Conservation (phyloP, 1,284 basidiomycete species). For the Neonothopanus nambi region DNA sequence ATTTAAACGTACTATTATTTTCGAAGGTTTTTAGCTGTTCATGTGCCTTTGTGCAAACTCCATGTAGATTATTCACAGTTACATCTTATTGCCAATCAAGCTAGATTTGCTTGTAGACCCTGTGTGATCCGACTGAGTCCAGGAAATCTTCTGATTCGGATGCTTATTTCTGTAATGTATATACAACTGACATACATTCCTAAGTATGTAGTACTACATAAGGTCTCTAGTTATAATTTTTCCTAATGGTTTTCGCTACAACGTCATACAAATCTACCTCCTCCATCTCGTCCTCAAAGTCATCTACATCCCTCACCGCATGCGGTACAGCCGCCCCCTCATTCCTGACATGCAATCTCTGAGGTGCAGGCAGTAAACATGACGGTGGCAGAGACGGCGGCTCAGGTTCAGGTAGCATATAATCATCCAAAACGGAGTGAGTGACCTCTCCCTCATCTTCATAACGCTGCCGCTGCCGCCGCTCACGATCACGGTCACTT, state of each 20-base stretch:
- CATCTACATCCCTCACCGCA: background rate
- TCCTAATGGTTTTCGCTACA: constrained; percentile 15
- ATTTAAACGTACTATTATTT: background rate
- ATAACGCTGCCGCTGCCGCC: background rate
- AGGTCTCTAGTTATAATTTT: too few species aligned
- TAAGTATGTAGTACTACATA: too few species aligned
- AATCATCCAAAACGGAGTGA: constrained; percentile 15
- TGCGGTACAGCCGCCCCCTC: background rate
- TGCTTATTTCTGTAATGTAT: too few species aligned
- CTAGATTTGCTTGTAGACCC: too few species aligned
- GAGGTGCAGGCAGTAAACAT: constrained; percentile 19
- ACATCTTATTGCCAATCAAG: too few species aligned
- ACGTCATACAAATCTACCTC: constrained; percentile 18
- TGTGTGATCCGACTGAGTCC: too few species aligned
- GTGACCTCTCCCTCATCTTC: constrained; percentile 7
- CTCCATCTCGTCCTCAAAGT: constrained; percentile 4
- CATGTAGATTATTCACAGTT: background rate
- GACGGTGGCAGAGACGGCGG: constrained; percentile 2
- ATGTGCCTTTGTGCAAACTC: constrained; percentile 1
- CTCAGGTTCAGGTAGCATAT: constrained; percentile 7
- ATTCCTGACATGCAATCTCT: constrained; percentile 16
- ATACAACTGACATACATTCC: too few species aligned
- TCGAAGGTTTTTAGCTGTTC: background rate
- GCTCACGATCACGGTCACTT: background rate
- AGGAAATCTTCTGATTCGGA: too few species aligned